Percentiles rank a stretch among this genome's conserved stretches.
These are phyloP conservation scores for Sinapis alba DNA, from an alignment of 441 rosid genomes.

Conservation along the genomic window DNA sequence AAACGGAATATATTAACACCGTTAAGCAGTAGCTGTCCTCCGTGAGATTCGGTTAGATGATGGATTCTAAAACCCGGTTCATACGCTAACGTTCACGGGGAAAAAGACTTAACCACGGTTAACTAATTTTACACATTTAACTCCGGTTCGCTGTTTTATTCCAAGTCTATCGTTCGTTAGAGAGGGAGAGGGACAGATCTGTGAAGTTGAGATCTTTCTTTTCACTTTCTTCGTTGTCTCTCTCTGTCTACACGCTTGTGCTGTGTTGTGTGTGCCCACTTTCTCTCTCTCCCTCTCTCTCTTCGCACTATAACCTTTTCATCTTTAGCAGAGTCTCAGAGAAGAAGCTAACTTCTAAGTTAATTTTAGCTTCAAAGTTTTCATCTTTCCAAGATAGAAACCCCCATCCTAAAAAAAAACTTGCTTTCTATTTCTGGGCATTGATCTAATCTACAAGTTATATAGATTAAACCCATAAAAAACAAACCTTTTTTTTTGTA, in stretches of 20 bases:
- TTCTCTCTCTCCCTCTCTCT: constrained; percentile 1
- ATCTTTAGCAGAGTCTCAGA: constrained; percentile 6
- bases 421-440: constrained; percentile 35
- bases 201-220: constrained; percentile 38
- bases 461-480: background rate
- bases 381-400: constrained; percentile 12
- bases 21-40: constrained; percentile 2
- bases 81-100: background rate
- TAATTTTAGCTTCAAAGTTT: constrained; percentile 4
- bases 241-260: constrained; percentile 35
- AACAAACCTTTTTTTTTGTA: background rate
- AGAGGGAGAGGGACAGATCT: constrained; percentile 33
- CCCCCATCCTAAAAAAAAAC: background rate
- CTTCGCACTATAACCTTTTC: background rate
- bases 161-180: constrained; percentile 9
- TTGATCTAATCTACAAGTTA: constrained; percentile 19
- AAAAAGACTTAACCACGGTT: constrained; percentile 28
- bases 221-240: constrained; percentile 27
- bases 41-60: constrained; percentile 4
- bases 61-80: background rate
- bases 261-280: constrained; percentile 39
- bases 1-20: constrained; percentile 16
- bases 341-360: constrained; percentile 6
- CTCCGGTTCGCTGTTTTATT: constrained; percentile 22
- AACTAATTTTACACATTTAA: constrained; percentile 15